Evolutionary conservation across 2,329 filamentous ascomycete species (phyloP), one percentile per base, ranked within the genome.

Genomic region (Keithomyces neogunnii): DNA sequence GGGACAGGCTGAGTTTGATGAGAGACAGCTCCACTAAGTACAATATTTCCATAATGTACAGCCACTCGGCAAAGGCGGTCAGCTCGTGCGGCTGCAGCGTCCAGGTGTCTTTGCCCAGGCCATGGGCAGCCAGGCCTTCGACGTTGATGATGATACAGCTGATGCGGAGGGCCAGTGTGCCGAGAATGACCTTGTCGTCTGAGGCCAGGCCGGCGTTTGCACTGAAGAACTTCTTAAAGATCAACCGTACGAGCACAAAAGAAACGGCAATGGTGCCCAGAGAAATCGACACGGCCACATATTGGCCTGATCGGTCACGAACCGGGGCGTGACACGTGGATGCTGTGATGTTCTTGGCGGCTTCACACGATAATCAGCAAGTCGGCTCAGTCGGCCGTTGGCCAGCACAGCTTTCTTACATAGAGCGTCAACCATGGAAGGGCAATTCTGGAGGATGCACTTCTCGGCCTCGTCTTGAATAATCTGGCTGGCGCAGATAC

Each of bases 11-110:
- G 46, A 48, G 46, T 30, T 48, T 48, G 28, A 48, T 48, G 46
- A 48, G 35, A 1, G 46, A 48, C 28, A 48, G 35, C 36, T 48
- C 46, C 29, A 36, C 46, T 3, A 48, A 9, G 13, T 48, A 48
- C 11, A 48, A 28, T n/a, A 48, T 36, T 11, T 48, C 46, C 46
- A 48, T 48, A 36, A 48, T 40, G 36, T 39, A 48, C 33, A 48
- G 46, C 46, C 35, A 48, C 35, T 48, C 46, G 11, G 46, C 29
- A 9, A 48, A 48, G 4, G 35, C 7, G 11, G 46, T 48, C 19
- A 48, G 29, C n/a, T 48, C 46, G 39, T 42, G 39, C 26, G 26
- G 5, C 11, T 4, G 46, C 1, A 48, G 35, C 33, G 46, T 48
- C 46, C 46, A 42, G 9, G 38, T 38, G 36, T 48, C 46, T 28